These are phyloP conservation scores for Hordeum vulgare DNA, from an alignment of 176 grass and related monocot genomes.

Conservation along the genomic window DNA sequence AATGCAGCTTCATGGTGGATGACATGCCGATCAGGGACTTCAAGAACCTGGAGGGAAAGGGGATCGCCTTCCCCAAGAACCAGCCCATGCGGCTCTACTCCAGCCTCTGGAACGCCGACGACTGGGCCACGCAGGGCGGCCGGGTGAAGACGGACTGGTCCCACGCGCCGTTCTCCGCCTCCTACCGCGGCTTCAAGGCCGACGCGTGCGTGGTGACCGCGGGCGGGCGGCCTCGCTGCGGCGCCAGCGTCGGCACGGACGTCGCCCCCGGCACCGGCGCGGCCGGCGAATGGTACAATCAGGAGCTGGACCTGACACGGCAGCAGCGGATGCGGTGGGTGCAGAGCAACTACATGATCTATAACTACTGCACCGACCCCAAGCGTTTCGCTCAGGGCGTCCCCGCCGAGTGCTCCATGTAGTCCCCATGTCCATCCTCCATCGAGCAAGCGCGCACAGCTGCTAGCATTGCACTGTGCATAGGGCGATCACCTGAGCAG, in stretches of 20 bases:
- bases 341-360: slow-evolving; percentile 86
- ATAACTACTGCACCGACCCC: slow-evolving; percentile 83
- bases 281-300: slow-evolving; percentile 61
- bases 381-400: slow-evolving; percentile 51
- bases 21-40: slow-evolving; percentile 76
- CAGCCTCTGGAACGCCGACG: slow-evolving; percentile 88
- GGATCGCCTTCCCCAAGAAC: slow-evolving; percentile 76
- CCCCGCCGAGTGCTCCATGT: slow-evolving; percentile 67
- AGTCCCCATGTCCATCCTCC: neutral
- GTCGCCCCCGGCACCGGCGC: slow-evolving; percentile 9
- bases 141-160: slow-evolving; percentile 84
- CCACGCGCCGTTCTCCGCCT: slow-evolving; percentile 60
- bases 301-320: slow-evolving; percentile 68
- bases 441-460: neutral
- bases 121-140: slow-evolving; percentile 86
- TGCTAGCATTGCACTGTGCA: neutral
- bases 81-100: slow-evolving; percentile 89
- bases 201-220: slow-evolving; percentile 62
- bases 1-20: slow-evolving; percentile 88
- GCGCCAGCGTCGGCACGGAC: slow-evolving; percentile 13
- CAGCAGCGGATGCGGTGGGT: slow-evolving; percentile 65
- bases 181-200: slow-evolving; percentile 59
- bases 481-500: neutral
- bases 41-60: slow-evolving; percentile 58
- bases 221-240: slow-evolving; percentile 19